Evolutionary conservation across 2,329 filamentous ascomycete genomes (phyloP).

Genomic region (Trichoderma sp.): DNA sequence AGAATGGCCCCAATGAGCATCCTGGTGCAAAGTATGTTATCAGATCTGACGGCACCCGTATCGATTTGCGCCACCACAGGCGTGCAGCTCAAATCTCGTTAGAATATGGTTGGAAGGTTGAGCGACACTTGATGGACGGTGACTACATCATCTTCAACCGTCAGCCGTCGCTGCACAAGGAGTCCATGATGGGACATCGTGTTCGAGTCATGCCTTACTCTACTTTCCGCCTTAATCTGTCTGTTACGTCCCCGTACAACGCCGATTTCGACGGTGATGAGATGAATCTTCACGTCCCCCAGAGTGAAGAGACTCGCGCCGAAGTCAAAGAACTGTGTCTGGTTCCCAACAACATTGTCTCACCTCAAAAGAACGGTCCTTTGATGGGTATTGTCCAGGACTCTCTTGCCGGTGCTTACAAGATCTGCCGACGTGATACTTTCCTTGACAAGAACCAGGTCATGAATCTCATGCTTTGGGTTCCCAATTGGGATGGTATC

Average conservation of each 20-base stretch:
- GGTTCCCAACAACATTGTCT: conserved; percentile 98
- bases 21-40: conserved; percentile 97
- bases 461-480: conserved; percentile 97
- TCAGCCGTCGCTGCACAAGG: conserved; percentile 98
- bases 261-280: conserved; percentile 99
- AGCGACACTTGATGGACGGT: conserved; percentile 92
- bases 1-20: conserved; percentile 92
- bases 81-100: conserved; percentile 82
- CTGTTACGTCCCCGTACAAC: conserved; percentile 98
- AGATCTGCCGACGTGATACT: conserved; percentile 89
- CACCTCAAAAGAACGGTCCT: conserved; percentile 92
- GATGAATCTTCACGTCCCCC: conserved; percentile 99
- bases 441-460: conserved; percentile 89
- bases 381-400: conserved; percentile 99
- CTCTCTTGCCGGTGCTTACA: conserved; percentile 94
- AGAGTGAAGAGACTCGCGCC: conserved; percentile 94
- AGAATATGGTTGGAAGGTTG: conserved; percentile 98
- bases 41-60: conserved; percentile 87
- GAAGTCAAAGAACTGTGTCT: conserved; percentile 94
- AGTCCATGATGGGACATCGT: conserved; percentile 99
- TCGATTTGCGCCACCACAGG: conserved; percentile 92
- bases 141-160: conserved; percentile 99
- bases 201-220: conserved; percentile 99
- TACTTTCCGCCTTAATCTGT: conserved; percentile 95
- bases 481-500: conserved; percentile 95